Percentiles rank a stretch among this genome's conserved stretches.
These are phyloP conservation scores for Dothistroma pini DNA, from an alignment of 2,329 filamentous ascomycete genomes.

Conservation along the genomic window DNA sequence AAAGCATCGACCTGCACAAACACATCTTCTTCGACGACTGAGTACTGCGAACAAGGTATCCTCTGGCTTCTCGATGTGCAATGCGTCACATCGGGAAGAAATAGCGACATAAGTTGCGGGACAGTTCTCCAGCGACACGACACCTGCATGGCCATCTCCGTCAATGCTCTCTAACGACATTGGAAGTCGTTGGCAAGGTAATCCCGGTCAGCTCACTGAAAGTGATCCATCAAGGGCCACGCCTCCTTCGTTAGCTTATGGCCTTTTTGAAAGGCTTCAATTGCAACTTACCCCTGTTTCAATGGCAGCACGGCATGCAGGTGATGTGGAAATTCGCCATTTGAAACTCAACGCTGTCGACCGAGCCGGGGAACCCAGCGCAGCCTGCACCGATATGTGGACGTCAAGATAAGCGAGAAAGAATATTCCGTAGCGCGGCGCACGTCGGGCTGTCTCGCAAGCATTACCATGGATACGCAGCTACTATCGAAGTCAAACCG, in stretches of 20 bases:
- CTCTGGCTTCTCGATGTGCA: neutral
- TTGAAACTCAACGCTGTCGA: neutral
- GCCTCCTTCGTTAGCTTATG: too few species aligned
- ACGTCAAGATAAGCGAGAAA: neutral
- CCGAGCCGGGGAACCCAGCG: neutral
- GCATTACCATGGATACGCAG: neutral
- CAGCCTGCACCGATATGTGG: neutral
- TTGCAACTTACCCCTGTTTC: too few species aligned
- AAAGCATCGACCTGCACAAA: constrained; percentile 8
- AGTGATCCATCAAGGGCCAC: too few species aligned
- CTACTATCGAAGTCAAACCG: neutral
- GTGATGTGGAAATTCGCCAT: neutral
- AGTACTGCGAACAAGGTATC: neutral
- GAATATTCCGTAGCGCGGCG: neutral
- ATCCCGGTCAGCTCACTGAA: too few species aligned
- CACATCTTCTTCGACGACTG: constrained; percentile 9
- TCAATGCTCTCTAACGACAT: too few species aligned
- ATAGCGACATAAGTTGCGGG: too few species aligned
- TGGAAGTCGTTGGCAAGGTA: too few species aligned
- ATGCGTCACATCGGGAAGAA: too few species aligned
- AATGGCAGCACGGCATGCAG: neutral
- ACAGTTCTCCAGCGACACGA: too few species aligned
- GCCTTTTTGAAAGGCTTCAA: too few species aligned
- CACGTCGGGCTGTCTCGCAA: neutral
- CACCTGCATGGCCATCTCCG: too few species aligned